Conservation (phyloP, 2,329 filamentous ascomycete genomes). For the Alternaria rosae region DNA sequence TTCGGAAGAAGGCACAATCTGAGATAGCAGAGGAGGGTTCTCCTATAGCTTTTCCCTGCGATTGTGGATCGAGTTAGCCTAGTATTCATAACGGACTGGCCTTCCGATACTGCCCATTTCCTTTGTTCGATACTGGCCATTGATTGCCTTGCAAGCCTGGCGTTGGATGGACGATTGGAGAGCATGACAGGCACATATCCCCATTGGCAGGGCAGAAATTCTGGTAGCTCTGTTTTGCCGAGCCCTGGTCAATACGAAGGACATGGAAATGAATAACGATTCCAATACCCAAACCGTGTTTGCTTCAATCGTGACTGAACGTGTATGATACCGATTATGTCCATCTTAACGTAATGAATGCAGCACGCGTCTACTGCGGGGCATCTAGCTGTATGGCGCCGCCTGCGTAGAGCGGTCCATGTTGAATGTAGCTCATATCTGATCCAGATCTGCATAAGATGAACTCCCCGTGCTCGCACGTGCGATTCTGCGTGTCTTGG, state of each 20-base stretch:
- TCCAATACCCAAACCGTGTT: not conserved
- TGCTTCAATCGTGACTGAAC: not conserved
- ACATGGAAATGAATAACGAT: constrained; percentile 29
- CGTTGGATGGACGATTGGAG: constrained; percentile 28
- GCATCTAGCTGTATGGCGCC: not conserved
- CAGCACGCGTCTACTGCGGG: not conserved
- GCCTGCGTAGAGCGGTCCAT: not conserved
- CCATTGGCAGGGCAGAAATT: constrained; percentile 19
- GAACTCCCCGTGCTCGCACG: not conserved
- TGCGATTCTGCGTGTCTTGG: not conserved
- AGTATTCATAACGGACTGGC: not conserved
- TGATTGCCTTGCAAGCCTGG: constrained; percentile 23
- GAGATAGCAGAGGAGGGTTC: constrained; percentile 1
- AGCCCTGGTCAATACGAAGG: constrained; percentile 20
- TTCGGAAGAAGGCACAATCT: not conserved
- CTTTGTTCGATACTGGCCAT: constrained; percentile 21
- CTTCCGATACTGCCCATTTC: constrained; percentile 4
- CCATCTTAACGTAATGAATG: not conserved
- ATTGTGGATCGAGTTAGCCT: not conserved
- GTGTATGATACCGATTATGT: not conserved
- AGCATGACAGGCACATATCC: constrained; percentile 26
- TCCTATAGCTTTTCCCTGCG: not conserved
- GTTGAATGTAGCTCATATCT: not conserved
- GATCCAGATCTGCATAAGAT: not conserved
- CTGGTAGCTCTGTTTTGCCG: constrained; percentile 4